phyloP scores from a whole-genome alignment of 495 filamentous ascomycete species.

The Neurospora sp. region DNA sequence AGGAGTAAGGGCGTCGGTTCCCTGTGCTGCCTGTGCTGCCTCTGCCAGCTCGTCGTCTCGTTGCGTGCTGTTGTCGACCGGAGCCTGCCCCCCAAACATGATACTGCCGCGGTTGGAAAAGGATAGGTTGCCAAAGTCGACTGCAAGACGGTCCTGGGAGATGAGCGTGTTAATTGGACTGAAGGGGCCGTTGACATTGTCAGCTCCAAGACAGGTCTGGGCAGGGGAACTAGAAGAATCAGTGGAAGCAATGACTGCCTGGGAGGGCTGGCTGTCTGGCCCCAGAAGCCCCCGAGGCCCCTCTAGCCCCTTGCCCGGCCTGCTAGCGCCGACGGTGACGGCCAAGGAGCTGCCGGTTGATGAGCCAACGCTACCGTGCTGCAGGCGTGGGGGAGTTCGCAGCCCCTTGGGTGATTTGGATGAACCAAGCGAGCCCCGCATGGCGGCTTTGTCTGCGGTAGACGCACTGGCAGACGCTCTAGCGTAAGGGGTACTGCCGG shows the following conservation, averaged over 20 bases:
- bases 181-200: conserved; percentile 11
- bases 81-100: conserved; percentile 40
- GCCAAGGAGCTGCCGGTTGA: not conserved
- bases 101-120: conserved; percentile 58
- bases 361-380: not conserved
- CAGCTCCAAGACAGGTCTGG: not conserved
- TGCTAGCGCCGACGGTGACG: not conserved
- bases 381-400: conserved; percentile 18
- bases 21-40: not conserved
- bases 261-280: not conserved
- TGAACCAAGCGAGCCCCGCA: conserved; percentile 14
- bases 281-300: not conserved
- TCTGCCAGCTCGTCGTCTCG: not conserved
- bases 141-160: conserved; percentile 42
- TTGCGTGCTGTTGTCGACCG: conserved; percentile 1
- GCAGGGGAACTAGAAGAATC: not conserved
- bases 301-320: not conserved
- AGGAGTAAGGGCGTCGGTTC: not conserved
- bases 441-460: not conserved
- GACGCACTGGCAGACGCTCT: not conserved
- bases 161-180: conserved; percentile 42
- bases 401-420: conserved; percentile 13
- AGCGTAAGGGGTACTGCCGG: not conserved
- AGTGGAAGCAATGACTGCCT: not conserved
- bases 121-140: conserved; percentile 37